phyloP scores from a whole-genome alignment of 2,329 filamentous ascomycete genomes.

The Botrytis deweyae region DNA sequence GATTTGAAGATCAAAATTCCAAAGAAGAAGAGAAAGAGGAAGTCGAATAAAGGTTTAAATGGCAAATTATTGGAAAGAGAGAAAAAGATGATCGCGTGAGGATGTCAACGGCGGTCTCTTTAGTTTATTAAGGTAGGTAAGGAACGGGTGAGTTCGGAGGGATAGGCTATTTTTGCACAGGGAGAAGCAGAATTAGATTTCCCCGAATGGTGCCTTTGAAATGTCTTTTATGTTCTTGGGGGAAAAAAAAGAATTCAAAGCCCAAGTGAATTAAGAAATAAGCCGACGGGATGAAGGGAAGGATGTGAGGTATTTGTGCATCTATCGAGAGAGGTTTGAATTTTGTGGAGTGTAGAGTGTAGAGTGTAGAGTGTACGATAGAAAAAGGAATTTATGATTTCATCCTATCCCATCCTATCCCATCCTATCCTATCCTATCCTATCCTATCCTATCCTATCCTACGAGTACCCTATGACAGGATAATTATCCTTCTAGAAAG shows the following conservation, averaged over 20 bases:
- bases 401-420: not conserved
- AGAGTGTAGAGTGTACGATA: too few species aligned
- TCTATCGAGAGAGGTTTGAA: not conserved
- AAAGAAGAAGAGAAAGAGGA: not conserved
- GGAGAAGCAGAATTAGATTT: not conserved
- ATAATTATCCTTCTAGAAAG: not conserved
- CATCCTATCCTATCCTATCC: too few species aligned
- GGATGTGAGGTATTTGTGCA: not conserved
- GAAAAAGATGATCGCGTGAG: slow-evolving; percentile 17
- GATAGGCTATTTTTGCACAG: not conserved
- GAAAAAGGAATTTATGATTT: not conserved
- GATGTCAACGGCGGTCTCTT: slow-evolving; percentile 8
- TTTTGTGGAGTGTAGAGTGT: not conserved
- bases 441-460: too few species aligned
- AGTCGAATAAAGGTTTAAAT: not conserved
- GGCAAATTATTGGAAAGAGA: slow-evolving; percentile 1
- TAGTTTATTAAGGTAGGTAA: slow-evolving; percentile 8
- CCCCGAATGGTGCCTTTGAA: not conserved
- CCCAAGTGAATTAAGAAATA: not conserved
- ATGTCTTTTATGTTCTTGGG: not conserved
- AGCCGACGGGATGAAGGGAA: not conserved
- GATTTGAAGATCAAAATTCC: not conserved
- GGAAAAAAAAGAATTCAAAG: not conserved
- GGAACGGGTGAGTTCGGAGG: slow-evolving; percentile 16
- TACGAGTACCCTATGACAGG: too few species aligned